phyloP scores from a whole-genome alignment of 176 grass and related monocot genomes.

The Carex scoparia region DNA sequence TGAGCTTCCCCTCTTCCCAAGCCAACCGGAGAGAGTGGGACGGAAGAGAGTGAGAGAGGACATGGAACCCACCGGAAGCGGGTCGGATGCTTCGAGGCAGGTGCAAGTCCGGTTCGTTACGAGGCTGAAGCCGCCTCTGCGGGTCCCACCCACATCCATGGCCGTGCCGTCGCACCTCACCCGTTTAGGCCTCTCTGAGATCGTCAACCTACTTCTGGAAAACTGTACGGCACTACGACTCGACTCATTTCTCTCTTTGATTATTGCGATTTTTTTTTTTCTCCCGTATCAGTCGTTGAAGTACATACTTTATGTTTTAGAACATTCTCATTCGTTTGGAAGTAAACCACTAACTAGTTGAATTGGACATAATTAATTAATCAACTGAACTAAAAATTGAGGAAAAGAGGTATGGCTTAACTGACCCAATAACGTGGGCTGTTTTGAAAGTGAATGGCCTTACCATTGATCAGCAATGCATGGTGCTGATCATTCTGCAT shows the following conservation, averaged over 20 bases:
- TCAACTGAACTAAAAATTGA: not conserved
- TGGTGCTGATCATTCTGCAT: not conserved
- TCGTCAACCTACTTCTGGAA: slow-evolving; percentile 64
- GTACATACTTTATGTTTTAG: not conserved
- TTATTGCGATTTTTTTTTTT: not conserved
- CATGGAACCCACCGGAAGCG: slow-evolving; percentile 30
- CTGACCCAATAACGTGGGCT: not conserved
- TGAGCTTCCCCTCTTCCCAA: not conserved
- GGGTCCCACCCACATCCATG: slow-evolving; percentile 38
- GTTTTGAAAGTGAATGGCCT: not conserved
- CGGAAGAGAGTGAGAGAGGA: not conserved
- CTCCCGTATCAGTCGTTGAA: not conserved
- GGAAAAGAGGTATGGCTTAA: not conserved
- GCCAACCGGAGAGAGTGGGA: not conserved
- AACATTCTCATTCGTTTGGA: not conserved
- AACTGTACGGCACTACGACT: slow-evolving; percentile 26
- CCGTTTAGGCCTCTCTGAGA: slow-evolving; percentile 82
- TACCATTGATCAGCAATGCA: not conserved
- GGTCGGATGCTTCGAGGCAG: slow-evolving; percentile 54
- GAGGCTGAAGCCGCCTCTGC: slow-evolving; percentile 49
- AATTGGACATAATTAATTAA: not conserved
- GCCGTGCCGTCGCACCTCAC: slow-evolving; percentile 69
- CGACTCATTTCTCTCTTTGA: not conserved
- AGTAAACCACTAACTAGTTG: not conserved
- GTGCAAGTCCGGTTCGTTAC: slow-evolving; percentile 88